Conservation (phyloP, 2,329 filamentous ascomycete genomes). For the Hymenoscyphus salicellus region DNA sequence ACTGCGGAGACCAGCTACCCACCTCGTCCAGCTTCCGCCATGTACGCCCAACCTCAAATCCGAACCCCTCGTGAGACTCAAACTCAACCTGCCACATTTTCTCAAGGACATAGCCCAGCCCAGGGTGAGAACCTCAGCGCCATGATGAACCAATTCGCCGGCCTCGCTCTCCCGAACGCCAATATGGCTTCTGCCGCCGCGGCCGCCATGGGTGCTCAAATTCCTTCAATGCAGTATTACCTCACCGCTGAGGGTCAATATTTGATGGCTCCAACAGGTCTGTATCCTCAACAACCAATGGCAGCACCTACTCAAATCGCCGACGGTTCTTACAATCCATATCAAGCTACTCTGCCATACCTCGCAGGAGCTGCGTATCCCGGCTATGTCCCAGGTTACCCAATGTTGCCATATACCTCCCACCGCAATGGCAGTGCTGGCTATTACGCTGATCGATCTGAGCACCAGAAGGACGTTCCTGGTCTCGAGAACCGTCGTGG, state of each 20-base stretch:
- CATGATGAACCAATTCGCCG: slow-evolving; percentile 34
- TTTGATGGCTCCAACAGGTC: slow-evolving; percentile 29
- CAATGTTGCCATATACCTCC: slow-evolving; percentile 27
- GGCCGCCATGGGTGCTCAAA: slow-evolving; percentile 29
- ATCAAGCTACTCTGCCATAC: slow-evolving; percentile 33
- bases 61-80: slow-evolving; percentile 32
- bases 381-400: slow-evolving; percentile 34
- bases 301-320: slow-evolving; percentile 24
- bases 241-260: slow-evolving; percentile 37
- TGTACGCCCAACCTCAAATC: slow-evolving; percentile 34
- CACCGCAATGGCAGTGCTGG: slow-evolving; percentile 32
- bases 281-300: slow-evolving; percentile 35
- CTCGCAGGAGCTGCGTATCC: slow-evolving; percentile 34
- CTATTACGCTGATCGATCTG: slow-evolving; percentile 34
- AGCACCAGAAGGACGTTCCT: slow-evolving; percentile 49
- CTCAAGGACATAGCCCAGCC: slow-evolving; percentile 18
- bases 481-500: slow-evolving; percentile 63
- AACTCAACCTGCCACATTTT: slow-evolving; percentile 27
- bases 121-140: slow-evolving; percentile 31
- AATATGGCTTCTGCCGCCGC: slow-evolving; percentile 36
- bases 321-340: slow-evolving; percentile 34
- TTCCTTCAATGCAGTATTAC: slow-evolving; percentile 35
- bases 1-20: slow-evolving; percentile 30
- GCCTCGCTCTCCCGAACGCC: slow-evolving; percentile 35
- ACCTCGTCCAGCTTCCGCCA: slow-evolving; percentile 29